These are phyloP conservation scores for Lepidium didymum DNA, from an alignment of 345 rosid species.

Conservation along the genomic window DNA sequence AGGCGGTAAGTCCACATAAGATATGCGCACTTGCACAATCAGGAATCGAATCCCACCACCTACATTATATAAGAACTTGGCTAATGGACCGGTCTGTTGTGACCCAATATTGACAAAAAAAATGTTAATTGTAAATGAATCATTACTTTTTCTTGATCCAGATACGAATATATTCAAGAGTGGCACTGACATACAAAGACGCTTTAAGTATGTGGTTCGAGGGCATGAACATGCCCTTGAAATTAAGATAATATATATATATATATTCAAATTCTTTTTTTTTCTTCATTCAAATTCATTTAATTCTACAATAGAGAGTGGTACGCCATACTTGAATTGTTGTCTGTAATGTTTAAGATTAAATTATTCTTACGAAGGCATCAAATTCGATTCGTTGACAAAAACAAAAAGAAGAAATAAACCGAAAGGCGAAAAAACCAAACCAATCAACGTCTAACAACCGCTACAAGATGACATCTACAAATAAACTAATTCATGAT, in stretches of 20 bases:
- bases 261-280: too few relatives aligned
- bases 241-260: conserved; percentile 3
- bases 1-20: too few relatives aligned
- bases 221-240: conserved; percentile 8
- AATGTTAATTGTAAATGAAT: too few relatives aligned
- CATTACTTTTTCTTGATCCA: neutral
- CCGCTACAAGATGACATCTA: conserved; percentile 5
- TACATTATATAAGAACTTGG: too few relatives aligned
- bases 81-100: too few relatives aligned
- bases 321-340: conserved; percentile 2
- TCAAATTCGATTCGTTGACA: neutral
- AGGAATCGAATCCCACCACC: too few relatives aligned
- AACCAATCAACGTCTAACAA: conserved; percentile 19
- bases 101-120: too few relatives aligned
- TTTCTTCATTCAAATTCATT: neutral
- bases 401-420: neutral
- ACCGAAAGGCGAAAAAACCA: neutral
- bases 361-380: neutral
- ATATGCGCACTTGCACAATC: too few relatives aligned
- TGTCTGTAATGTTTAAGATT: neutral
- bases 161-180: conserved; percentile 14
- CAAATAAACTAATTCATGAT: conserved; percentile 2
- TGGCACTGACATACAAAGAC: conserved; percentile 9
- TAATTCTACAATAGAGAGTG: conserved; percentile 5
- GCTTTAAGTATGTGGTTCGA: neutral